phyloP scores from a whole-genome alignment of 2,329 filamentous ascomycete genomes.

The Ascochyta rabiei region DNA sequence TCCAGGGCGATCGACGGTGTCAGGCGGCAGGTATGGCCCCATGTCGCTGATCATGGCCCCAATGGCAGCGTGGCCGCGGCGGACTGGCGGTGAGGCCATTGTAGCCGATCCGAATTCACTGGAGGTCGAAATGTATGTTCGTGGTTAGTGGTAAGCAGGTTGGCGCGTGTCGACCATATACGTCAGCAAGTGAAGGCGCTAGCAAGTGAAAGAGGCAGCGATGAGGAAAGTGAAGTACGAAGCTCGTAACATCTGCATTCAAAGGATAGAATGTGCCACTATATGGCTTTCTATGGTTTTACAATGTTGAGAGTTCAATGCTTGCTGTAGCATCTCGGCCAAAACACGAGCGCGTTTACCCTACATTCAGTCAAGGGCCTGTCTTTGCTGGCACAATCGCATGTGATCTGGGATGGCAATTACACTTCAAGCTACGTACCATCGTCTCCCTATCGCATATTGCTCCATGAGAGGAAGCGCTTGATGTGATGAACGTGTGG shows the following conservation, averaged over 20 bases:
- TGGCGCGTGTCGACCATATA: not conserved
- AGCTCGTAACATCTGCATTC: not conserved
- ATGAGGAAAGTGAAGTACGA: not conserved
- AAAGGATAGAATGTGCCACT: not conserved
- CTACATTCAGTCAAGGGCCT: not conserved
- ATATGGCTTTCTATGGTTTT: not conserved
- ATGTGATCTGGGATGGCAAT: not conserved
- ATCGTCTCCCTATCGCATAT: too few relatives aligned
- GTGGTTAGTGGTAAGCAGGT: not conserved
- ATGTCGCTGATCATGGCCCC: slow-evolving; percentile 28
- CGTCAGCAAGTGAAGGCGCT: not conserved
- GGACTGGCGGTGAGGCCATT: slow-evolving; percentile 1
- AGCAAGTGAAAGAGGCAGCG: not conserved
- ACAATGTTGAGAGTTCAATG: not conserved
- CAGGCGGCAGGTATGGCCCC: slow-evolving; percentile 24
- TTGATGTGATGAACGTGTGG: too few relatives aligned
- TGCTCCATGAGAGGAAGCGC: too few relatives aligned
- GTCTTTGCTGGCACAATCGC: not conserved
- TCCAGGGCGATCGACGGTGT: slow-evolving; percentile 17
- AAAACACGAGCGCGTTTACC: not conserved
- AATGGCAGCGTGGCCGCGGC: slow-evolving; percentile 22
- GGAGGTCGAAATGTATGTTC: not conserved
- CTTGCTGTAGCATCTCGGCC: not conserved
- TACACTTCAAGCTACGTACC: not conserved
- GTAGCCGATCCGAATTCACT: not conserved